A percentile compares a stretch with the other conserved stretches of the same genome.
phyloP scores from a whole-genome alignment of 2,329 filamentous ascomycete genomes.

The Fusarium compactum region DNA sequence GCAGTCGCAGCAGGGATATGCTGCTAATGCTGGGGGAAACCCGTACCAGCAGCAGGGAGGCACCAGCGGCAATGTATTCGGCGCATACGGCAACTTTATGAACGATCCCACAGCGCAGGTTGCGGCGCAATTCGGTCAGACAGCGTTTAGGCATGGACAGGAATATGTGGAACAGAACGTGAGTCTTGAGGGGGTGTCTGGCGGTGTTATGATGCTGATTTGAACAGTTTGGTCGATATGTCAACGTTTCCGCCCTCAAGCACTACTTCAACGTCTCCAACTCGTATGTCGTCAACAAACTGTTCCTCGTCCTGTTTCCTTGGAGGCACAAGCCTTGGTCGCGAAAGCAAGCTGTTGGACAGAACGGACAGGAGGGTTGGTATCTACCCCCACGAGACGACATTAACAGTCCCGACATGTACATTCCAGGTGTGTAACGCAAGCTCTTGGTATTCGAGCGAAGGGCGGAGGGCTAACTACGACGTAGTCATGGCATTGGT shows the following conservation, averaged over 20 bases:
- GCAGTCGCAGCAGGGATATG: conserved; percentile 72
- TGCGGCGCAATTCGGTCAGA: conserved; percentile 93
- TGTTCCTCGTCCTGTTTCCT: conserved; percentile 93
- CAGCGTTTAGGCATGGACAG: conserved; percentile 89
- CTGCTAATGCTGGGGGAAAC: conserved; percentile 77
- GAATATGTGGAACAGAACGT: conserved; percentile 97
- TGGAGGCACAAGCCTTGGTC: conserved; percentile 99
- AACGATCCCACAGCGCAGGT: conserved; percentile 95
- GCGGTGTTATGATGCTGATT: conserved; percentile 27
- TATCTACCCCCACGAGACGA: conserved; percentile 95
- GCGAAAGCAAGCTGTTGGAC: conserved; percentile 82
- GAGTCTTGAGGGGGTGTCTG: conserved; percentile 50
- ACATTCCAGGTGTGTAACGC: conserved; percentile 76
- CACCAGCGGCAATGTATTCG: conserved; percentile 67
- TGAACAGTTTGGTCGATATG: conserved; percentile 72
- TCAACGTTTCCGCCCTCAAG: conserved; percentile 93
- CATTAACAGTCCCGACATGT: conserved; percentile 98
- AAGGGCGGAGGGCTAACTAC: conserved; percentile 38
- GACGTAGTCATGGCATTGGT: conserved; percentile 87
- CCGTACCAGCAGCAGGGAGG: conserved; percentile 77
- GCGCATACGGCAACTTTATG: conserved; percentile 91
- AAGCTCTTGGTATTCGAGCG: background rate
- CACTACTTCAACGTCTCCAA: conserved; percentile 99
- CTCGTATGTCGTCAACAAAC: conserved; percentile 93
- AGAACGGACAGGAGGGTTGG: conserved; percentile 76